A percentile compares a stretch with the other conserved stretches of the same genome.
These are phyloP conservation scores for Heritiera littoralis DNA, from an alignment of 345 rosid genomes.

Conservation along the genomic window DNA sequence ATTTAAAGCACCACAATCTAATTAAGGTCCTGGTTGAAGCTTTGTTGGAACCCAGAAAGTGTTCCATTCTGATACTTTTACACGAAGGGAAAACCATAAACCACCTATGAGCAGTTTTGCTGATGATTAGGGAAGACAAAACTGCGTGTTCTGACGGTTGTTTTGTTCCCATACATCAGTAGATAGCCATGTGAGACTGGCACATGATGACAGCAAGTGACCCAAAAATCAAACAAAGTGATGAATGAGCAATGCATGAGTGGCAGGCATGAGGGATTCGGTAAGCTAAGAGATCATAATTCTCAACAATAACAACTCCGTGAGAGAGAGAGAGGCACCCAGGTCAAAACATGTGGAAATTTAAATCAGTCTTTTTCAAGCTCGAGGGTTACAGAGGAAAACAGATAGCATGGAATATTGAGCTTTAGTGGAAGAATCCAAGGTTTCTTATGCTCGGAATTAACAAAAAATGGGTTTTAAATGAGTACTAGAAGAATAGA, in stretches of 20 bases:
- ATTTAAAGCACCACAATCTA: background rate
- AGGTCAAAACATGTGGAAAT: slow-evolving; percentile 21
- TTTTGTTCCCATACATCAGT: background rate
- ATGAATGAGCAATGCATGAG: background rate
- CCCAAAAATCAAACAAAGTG: slow-evolving; percentile 9
- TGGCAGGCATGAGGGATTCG: background rate
- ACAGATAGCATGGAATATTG: background rate
- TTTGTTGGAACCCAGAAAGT: background rate
- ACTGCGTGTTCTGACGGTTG: background rate
- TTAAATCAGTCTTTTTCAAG: slow-evolving; percentile 10
- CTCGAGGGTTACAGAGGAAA: background rate
- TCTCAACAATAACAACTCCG: slow-evolving; percentile 10
- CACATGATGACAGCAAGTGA: background rate
- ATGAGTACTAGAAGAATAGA: too few species aligned
- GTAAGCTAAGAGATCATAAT: slow-evolving; percentile 14
- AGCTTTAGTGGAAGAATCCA: background rate
- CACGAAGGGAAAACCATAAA: background rate
- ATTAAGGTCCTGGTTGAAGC: background rate
- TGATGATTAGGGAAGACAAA: background rate
- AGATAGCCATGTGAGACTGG: slow-evolving; percentile 8
- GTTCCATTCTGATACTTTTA: background rate
- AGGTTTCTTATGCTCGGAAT: background rate
- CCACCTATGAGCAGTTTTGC: background rate
- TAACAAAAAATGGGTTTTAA: too few species aligned
- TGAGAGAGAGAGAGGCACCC: background rate